Conservation (phyloP, 2,329 filamentous ascomycete genomes). For the Penicillium thymicola region DNA sequence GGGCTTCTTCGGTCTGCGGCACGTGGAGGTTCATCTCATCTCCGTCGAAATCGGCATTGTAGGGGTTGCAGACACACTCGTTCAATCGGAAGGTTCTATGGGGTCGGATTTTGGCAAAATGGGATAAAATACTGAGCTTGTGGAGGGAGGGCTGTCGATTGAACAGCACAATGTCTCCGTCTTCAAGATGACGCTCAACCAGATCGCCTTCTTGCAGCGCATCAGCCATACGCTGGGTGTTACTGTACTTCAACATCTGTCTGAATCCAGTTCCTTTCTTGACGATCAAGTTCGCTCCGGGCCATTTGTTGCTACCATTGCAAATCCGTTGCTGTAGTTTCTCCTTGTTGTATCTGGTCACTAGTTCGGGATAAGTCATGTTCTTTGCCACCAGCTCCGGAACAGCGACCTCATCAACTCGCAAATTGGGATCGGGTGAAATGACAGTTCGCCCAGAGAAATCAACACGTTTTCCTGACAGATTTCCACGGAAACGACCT, state of each 20-base stretch:
- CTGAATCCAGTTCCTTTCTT: constrained; percentile 70
- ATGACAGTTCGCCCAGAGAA: constrained; percentile 98
- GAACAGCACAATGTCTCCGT: constrained; percentile 94
- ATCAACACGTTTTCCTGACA: constrained; percentile 97
- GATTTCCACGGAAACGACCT: constrained; percentile 91
- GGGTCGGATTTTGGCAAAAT: constrained; percentile 86
- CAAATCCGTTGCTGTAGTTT: constrained; percentile 72
- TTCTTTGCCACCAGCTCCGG: constrained; percentile 92
- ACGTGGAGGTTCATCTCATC: constrained; percentile 99
- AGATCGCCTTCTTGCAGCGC: constrained; percentile 78
- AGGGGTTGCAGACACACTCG: constrained; percentile 96
- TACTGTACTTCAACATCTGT: constrained; percentile 71
- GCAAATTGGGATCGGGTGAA: constrained; percentile 90
- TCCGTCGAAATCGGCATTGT: constrained; percentile 98
- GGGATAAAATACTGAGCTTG: constrained; percentile 97
- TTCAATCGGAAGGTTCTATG: constrained; percentile 96
- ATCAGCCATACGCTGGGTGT: constrained; percentile 67
- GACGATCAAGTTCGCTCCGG: constrained; percentile 79
- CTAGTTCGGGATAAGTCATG: constrained; percentile 89
- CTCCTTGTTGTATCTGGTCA: constrained; percentile 77
- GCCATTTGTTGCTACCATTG: constrained; percentile 75
- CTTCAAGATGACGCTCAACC: constrained; percentile 91
- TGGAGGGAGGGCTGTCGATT: constrained; percentile 97
- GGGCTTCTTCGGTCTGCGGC: constrained; percentile 93
- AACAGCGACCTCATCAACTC: constrained; percentile 90